These are phyloP conservation scores for Chlamydomonas reinhardtii DNA, from an alignment of 163 green algal genomes.

Conservation along the genomic window DNA sequence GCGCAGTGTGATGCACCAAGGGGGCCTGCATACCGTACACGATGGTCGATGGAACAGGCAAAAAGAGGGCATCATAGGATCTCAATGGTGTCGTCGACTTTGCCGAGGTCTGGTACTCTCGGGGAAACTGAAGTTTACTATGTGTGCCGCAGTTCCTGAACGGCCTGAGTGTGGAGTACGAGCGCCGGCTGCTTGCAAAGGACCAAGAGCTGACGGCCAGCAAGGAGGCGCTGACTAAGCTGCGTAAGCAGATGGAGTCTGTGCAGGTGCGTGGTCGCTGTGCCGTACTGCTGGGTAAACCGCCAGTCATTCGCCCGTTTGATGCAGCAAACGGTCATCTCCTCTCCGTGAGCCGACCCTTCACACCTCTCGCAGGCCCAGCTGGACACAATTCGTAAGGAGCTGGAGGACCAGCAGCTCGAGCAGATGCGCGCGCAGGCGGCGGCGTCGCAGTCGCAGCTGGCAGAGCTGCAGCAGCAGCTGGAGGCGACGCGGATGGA, in stretches of 20 bases:
- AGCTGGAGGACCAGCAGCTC: conserved; percentile 37
- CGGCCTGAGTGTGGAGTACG: conserved; percentile 83
- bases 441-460: conserved; percentile 17
- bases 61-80: too few species aligned
- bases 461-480: background rate
- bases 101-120: too few species aligned
- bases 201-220: conserved; percentile 81
- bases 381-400: background rate
- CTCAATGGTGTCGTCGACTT: too few species aligned
- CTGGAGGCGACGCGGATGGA: conserved; percentile 4
- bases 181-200: conserved; percentile 86
- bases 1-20: background rate
- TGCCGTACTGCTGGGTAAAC: background rate
- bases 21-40: too few species aligned
- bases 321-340: background rate
- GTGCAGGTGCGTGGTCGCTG: conserved; percentile 47
- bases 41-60: too few species aligned
- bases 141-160: background rate
- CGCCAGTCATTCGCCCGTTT: background rate
- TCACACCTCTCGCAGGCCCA: background rate
- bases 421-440: conserved; percentile 37
- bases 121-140: too few species aligned
- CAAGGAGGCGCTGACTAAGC: conserved; percentile 55
- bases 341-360: background rate
- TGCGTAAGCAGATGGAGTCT: conserved; percentile 52